phyloP scores from a whole-genome alignment of 2,329 filamentous ascomycete genomes.

The Pseudogymnoascus sp. region DNA sequence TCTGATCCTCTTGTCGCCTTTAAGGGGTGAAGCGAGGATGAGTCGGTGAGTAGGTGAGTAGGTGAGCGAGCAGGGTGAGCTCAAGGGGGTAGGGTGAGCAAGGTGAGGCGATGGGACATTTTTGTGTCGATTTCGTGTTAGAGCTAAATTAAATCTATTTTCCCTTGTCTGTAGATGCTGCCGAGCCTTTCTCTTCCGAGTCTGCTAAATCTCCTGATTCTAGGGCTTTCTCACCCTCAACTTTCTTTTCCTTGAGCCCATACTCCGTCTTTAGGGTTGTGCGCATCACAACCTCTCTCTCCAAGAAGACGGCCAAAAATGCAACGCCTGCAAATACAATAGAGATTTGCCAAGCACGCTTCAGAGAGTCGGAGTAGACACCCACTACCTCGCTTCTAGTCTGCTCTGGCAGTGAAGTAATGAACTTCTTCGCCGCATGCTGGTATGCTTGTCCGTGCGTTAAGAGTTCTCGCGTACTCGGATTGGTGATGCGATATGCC shows the following conservation, averaged over 20 bases:
- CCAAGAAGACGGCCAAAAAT: constrained; percentile 13
- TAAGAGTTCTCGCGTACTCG: neutral
- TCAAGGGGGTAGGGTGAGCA: too few relatives aligned
- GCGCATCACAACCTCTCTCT: constrained; percentile 15
- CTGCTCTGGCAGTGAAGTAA: neutral
- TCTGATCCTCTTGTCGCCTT: too few relatives aligned
- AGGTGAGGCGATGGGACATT: too few relatives aligned
- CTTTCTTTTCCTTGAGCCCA: constrained; percentile 12
- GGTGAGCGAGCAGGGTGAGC: too few relatives aligned
- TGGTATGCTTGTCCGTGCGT: neutral
- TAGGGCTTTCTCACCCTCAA: neutral
- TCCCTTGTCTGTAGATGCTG: neutral
- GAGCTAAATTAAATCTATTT: neutral
- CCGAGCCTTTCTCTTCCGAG: neutral
- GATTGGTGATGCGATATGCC: neutral
- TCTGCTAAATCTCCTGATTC: neutral
- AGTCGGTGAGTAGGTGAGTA: too few relatives aligned
- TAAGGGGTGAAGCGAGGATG: too few relatives aligned
- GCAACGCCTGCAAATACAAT: constrained; percentile 12
- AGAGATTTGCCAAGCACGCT: constrained; percentile 13
- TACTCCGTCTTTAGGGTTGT: constrained; percentile 14
- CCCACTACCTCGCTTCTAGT: constrained; percentile 25
- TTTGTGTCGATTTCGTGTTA: too few relatives aligned
- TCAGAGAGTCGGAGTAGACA: constrained; percentile 28
- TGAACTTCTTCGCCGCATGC: neutral